Percentiles rank a stretch among this genome's conserved stretches.
These are phyloP conservation scores for Rugonectria rugulosa DNA, from an alignment of 2,329 filamentous ascomycete genomes.

Conservation along the genomic window DNA sequence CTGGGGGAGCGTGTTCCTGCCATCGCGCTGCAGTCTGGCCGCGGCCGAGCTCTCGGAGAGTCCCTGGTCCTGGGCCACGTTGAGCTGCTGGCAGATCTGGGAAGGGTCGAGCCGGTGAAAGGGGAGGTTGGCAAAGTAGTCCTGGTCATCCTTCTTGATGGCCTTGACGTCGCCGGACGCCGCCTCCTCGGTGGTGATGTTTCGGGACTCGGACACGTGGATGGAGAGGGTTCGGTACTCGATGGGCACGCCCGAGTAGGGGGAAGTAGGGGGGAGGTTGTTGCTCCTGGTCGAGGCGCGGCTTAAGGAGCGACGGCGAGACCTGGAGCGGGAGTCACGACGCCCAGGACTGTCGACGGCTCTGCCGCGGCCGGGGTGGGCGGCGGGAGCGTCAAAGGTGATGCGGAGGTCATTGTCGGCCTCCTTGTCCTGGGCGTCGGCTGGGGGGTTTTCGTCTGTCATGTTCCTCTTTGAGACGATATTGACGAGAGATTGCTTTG, in stretches of 20 bases:
- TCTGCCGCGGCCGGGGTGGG: neutral
- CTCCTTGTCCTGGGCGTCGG: conserved; percentile 2
- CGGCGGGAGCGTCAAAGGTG: neutral
- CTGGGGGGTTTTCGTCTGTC: conserved; percentile 7
- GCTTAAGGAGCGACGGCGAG: conserved; percentile 32
- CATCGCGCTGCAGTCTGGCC: conserved; percentile 48
- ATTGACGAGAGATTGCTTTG: neutral
- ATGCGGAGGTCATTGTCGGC: conserved; percentile 6
- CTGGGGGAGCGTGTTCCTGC: conserved; percentile 50
- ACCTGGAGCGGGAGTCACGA: conserved; percentile 26
- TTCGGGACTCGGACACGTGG: conserved; percentile 48
- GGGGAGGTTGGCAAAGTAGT: conserved; percentile 52
- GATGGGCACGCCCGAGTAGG: conserved; percentile 48
- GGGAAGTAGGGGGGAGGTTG: conserved; percentile 41
- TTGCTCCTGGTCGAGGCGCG: conserved; percentile 22
- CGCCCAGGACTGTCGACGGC: neutral
- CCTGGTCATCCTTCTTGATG: conserved; percentile 45
- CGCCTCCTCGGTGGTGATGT: conserved; percentile 33
- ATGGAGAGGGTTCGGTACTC: conserved; percentile 52
- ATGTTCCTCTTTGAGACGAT: neutral
- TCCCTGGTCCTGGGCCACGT: conserved; percentile 44
- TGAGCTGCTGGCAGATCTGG: conserved; percentile 50
- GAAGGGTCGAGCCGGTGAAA: conserved; percentile 47
- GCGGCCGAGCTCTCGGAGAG: conserved; percentile 45
- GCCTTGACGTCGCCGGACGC: conserved; percentile 28